Conservation (phyloP, 75 land plant genomes). For the Pseudotsuga menziesii region DNA sequence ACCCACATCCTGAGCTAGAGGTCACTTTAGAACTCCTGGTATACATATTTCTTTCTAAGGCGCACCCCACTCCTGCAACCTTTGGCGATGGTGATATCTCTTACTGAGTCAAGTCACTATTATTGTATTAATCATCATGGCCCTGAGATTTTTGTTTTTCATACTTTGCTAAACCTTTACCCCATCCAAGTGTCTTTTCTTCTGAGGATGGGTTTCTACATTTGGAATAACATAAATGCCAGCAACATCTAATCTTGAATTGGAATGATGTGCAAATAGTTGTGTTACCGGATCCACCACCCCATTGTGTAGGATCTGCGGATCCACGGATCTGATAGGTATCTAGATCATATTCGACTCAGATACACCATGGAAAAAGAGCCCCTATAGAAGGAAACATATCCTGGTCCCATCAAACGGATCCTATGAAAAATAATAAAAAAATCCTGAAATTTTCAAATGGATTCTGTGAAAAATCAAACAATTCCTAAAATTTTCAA, state of each 20-base stretch:
- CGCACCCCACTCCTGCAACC: constrained; percentile 3
- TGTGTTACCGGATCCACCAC: too few species aligned
- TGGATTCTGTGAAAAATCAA: too few species aligned
- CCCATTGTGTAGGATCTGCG: too few species aligned
- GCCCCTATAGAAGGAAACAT: too few species aligned
- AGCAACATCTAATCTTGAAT: constrained; percentile 19
- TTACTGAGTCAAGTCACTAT: constrained; percentile 3
- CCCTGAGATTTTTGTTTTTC: constrained; percentile 73
- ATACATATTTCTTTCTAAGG: background rate
- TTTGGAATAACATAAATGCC: constrained; percentile 8
- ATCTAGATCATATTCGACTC: too few species aligned
- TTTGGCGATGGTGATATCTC: background rate
- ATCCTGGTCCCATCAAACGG: too few species aligned
- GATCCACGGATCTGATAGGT: too few species aligned
- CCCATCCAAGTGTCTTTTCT: constrained; percentile 85
- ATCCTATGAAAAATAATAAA: too few species aligned
- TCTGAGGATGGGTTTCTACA: constrained; percentile 38
- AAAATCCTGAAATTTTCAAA: too few species aligned
- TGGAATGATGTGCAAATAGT: constrained; percentile 18
- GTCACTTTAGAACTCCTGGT: constrained; percentile 29
- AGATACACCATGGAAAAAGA: too few species aligned
- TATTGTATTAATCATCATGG: constrained; percentile 30
- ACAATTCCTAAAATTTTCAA: too few species aligned
- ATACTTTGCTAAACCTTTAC: constrained; percentile 88
- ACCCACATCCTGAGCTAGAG: constrained; percentile 24